These are phyloP conservation scores for Entomophthora muscae DNA, from an alignment of 371 early-diverging fungal genomes.

Conservation along the genomic window DNA sequence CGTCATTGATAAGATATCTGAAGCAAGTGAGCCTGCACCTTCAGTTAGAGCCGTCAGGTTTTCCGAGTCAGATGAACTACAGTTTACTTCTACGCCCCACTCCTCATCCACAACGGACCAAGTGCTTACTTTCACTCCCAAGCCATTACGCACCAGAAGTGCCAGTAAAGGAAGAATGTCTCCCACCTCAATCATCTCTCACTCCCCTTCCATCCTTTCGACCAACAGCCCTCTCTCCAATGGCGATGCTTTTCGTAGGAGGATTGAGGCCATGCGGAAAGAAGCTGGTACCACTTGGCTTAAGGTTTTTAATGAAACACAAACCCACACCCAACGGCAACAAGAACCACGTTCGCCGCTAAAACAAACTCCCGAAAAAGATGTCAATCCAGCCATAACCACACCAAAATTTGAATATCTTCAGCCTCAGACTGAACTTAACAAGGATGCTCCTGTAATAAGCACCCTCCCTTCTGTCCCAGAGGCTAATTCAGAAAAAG, in stretches of 20 bases:
- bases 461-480: background rate
- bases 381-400: background rate
- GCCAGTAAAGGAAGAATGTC: background rate
- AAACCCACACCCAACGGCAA: background rate
- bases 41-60: background rate
- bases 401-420: background rate
- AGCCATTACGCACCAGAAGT: background rate
- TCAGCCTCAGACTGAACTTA: background rate
- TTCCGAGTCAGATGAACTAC: background rate
- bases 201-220: background rate
- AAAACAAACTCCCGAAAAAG: background rate
- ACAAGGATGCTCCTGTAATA: background rate
- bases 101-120: background rate
- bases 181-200: too few species aligned
- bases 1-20: background rate
- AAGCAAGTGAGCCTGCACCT: background rate
- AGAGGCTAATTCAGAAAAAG: background rate
- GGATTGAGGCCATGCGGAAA: conserved; percentile 35
- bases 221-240: background rate
- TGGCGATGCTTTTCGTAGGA: conserved; percentile 22
- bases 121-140: background rate
- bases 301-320: conserved; percentile 34
- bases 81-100: background rate
- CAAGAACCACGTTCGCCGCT: background rate
- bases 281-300: conserved; percentile 46